These are phyloP conservation scores for Elymus sibiricus DNA, from an alignment of 176 grass and related monocot species.

Conservation along the genomic window DNA sequence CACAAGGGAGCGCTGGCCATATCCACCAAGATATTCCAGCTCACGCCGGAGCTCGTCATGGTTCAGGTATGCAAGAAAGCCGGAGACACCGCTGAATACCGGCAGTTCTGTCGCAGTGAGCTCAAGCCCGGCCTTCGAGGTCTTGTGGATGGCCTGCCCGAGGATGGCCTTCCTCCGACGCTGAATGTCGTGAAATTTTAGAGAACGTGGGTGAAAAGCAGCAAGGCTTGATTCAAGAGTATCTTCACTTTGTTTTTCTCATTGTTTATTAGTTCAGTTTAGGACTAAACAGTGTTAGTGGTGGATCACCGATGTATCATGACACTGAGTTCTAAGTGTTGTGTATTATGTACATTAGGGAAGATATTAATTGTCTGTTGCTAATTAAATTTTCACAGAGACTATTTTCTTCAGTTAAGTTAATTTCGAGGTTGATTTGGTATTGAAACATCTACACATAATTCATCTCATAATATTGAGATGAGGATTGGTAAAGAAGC, in stretches of 20 bases:
- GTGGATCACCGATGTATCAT: constrained; percentile 10
- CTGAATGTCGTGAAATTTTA: neutral
- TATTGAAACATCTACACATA: neutral
- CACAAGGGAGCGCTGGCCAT: constrained; percentile 52
- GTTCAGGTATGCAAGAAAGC: constrained; percentile 60
- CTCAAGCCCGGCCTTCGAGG: constrained; percentile 46
- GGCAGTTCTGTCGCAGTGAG: constrained; percentile 45
- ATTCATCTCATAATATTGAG: neutral
- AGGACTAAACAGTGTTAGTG: constrained; percentile 11
- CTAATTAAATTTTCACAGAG: neutral
- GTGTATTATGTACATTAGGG: neutral
- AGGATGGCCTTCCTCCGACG: neutral
- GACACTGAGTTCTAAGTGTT: neutral
- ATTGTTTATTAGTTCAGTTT: neutral
- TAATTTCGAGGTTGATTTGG: neutral
- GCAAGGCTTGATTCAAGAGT: neutral
- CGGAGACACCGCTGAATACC: constrained; percentile 49
- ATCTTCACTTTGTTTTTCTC: neutral
- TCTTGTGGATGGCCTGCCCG: constrained; percentile 25
- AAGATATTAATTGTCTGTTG: neutral
- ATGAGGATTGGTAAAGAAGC: neutral
- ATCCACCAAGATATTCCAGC: constrained; percentile 46
- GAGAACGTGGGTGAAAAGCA: neutral
- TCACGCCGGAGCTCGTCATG: constrained; percentile 57
- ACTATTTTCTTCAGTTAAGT: neutral